Conservation (phyloP, 257 asterid species). For the Solanum habrochaites region DNA sequence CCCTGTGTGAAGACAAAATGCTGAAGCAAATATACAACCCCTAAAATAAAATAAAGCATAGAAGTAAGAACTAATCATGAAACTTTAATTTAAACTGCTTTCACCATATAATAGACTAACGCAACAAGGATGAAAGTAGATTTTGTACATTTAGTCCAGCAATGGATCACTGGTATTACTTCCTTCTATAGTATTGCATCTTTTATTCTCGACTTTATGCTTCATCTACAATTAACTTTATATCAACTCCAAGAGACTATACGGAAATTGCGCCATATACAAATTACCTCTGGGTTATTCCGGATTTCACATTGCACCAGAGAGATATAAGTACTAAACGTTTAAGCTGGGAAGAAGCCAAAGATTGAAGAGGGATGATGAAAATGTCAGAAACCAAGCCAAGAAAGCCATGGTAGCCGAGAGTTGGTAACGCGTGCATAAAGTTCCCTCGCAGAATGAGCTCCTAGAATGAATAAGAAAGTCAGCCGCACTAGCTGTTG, state of each 20-base stretch:
- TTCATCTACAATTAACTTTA: background rate
- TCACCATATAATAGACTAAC: background rate
- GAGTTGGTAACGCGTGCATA: conserved; percentile 66
- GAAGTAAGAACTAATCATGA: background rate
- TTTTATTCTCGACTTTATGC: background rate
- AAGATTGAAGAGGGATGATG: conserved; percentile 81
- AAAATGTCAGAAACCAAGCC: conserved; percentile 68
- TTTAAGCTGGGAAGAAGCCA: conserved; percentile 51
- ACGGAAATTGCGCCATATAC: background rate
- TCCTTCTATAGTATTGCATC: background rate
- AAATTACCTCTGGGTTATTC: conserved; percentile 4
- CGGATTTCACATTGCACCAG: background rate
- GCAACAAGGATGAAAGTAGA: background rate
- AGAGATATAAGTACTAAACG: background rate
- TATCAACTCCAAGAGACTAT: background rate
- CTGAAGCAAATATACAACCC: background rate
- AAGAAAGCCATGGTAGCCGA: conserved; percentile 89
- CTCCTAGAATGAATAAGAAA: conserved; percentile 45
- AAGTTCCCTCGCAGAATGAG: conserved; percentile 29
- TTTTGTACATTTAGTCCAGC: background rate
- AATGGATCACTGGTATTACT: background rate
- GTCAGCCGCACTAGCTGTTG: conserved; percentile 67
- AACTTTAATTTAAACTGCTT: background rate
- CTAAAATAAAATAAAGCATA: background rate
- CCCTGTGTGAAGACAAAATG: too few relatives aligned